These are phyloP conservation scores for Globisporangium uncinulatum DNA, from an alignment of 352 stramenopile species.

Conservation along the genomic window DNA sequence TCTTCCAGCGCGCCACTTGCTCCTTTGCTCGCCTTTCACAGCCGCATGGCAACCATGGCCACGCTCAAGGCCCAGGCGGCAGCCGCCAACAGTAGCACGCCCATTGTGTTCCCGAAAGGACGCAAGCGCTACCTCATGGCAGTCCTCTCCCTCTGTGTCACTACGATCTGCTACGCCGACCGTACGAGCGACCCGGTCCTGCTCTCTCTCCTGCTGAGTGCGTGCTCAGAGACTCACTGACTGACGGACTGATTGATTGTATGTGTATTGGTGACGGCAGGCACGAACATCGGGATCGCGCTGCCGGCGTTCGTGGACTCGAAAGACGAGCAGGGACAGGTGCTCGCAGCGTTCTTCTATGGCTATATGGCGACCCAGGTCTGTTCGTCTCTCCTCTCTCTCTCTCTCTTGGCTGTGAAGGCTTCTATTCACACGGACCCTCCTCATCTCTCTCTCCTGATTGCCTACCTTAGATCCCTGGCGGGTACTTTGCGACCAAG, in stretches of 20 bases:
- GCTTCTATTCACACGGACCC: constrained; percentile 1
- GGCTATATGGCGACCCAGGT: constrained; percentile 86
- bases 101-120: constrained; percentile 12
- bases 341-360: constrained; percentile 86
- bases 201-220: not conserved
- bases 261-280: constrained; percentile 16
- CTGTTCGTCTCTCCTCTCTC: not conserved
- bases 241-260: not conserved
- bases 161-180: constrained; percentile 83
- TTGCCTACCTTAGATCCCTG: constrained; percentile 40
- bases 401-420: not conserved
- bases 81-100: not conserved
- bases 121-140: constrained; percentile 67
- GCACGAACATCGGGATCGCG: constrained; percentile 85
- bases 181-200: constrained; percentile 25
- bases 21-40: not conserved
- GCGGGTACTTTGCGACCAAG: constrained; percentile 64
- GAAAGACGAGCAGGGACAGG: constrained; percentile 73
- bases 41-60: not conserved
- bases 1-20: not conserved
- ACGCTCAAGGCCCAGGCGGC: not conserved
- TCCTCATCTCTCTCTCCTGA: not conserved
- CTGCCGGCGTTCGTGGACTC: constrained; percentile 66
- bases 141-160: constrained; percentile 65
- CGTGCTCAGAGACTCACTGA: not conserved